Evolutionary conservation across 2,329 filamentous ascomycete genomes (phyloP).

Genomic region (Fusarium pseudocircinatum): DNA sequence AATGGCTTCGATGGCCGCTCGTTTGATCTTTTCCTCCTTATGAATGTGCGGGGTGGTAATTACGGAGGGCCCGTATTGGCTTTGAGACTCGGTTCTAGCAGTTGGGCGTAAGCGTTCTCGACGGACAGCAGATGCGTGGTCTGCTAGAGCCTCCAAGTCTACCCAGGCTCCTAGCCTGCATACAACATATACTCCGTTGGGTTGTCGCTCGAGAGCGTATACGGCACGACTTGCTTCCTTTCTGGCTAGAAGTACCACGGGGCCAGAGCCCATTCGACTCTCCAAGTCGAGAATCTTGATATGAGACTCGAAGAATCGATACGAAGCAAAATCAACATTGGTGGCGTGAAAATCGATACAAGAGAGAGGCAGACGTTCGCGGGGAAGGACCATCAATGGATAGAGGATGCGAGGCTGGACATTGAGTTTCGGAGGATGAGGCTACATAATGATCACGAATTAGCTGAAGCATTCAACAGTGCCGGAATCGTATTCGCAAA

Average conservation of each 20-base stretch:
- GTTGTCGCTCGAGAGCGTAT: slow-evolving; percentile 74
- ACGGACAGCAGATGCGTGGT: slow-evolving; percentile 56
- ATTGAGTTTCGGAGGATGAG: slow-evolving; percentile 63
- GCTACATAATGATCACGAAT: slow-evolving; percentile 49
- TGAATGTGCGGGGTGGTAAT: slow-evolving; percentile 58
- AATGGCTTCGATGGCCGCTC: slow-evolving; percentile 69
- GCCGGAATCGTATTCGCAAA: slow-evolving; percentile 39
- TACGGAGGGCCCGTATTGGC: slow-evolving; percentile 32
- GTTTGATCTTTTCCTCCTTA: slow-evolving; percentile 63
- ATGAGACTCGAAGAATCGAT: slow-evolving; percentile 68
- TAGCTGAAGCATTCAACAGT: slow-evolving; percentile 4
- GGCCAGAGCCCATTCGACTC: slow-evolving; percentile 63
- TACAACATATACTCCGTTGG: slow-evolving; percentile 69
- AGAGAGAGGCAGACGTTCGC: slow-evolving; percentile 68
- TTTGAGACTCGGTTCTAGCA: slow-evolving; percentile 23
- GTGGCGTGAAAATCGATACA: slow-evolving; percentile 66
- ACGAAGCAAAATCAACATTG: slow-evolving; percentile 60
- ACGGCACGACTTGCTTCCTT: slow-evolving; percentile 63
- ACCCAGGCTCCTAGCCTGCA: slow-evolving; percentile 76
- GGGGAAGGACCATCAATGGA: slow-evolving; percentile 70
- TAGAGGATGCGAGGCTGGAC: slow-evolving; percentile 65
- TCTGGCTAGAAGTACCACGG: slow-evolving; percentile 69
- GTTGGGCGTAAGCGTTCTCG: slow-evolving; percentile 43
- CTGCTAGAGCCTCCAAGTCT: slow-evolving; percentile 63
- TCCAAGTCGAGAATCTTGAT: slow-evolving; percentile 72